phyloP scores from a whole-genome alignment of 306 rosid genomes.

The Cercis canadensis region DNA sequence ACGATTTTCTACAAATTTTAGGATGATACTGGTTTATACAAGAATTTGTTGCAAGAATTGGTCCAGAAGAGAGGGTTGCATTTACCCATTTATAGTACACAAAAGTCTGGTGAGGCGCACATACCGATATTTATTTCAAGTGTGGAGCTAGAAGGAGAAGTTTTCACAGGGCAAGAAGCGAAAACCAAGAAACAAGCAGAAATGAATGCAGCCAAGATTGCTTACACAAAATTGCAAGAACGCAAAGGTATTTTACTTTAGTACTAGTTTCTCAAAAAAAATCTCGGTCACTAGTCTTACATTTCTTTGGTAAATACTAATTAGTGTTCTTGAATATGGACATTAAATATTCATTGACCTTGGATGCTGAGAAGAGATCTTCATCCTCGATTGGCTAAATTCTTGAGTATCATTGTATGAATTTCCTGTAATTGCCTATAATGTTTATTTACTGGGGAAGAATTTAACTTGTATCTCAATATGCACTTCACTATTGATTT shows the following conservation, averaged over 20 bases:
- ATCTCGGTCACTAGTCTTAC: not conserved
- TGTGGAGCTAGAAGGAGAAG: constrained; percentile 66
- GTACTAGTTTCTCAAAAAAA: not conserved
- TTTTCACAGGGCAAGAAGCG: constrained; percentile 63
- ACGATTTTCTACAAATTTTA: constrained; percentile 41
- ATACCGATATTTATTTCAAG: constrained; percentile 61
- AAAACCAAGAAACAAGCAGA: constrained; percentile 83
- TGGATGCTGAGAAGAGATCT: not conserved
- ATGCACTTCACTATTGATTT: not conserved
- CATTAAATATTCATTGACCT: not conserved
- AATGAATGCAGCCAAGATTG: constrained; percentile 80
- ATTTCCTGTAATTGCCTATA: not conserved
- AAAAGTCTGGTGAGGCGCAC: constrained; percentile 63
- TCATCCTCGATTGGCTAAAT: constrained; percentile 1
- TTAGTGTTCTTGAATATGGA: not conserved
- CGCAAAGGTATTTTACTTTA: constrained; percentile 47
- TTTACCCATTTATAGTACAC: constrained; percentile 62
- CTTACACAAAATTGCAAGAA: constrained; percentile 62
- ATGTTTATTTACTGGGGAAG: not conserved
- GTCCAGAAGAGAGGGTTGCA: constrained; percentile 61
- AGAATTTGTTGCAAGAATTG: constrained; percentile 83
- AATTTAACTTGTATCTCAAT: not conserved
- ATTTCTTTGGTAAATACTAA: not conserved
- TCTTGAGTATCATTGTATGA: not conserved
- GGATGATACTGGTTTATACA: constrained; percentile 65